Base-by-base conservation (phyloP, 352 stramenopile genomes). In the Pythium brassicae region DNA sequence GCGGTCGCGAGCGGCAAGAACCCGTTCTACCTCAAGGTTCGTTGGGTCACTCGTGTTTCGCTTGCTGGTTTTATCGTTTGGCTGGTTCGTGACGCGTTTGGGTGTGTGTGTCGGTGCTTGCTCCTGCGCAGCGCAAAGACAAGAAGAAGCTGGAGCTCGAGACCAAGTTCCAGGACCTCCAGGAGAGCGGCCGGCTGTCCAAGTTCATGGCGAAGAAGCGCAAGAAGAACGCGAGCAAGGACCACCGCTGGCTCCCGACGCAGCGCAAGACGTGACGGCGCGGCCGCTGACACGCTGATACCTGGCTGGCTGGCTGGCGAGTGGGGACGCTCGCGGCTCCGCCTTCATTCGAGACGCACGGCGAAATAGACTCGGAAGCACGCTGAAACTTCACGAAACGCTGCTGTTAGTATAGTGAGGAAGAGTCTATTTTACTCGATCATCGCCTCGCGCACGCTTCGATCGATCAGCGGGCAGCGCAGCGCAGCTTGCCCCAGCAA, bases 161-260 rank as follows among this genome's bases (percentile, higher is more conserved):
- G 27, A 76, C 89, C 69, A 94, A 95, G 60, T 97, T 96, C 74
- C 78, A 97, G 59, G 85, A 94, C 51, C 64, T 97, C 27, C 77
- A 94, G 59, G 82, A 94, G 44, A 83, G 74, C 19, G 90, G 90
- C n/a, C 87, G 81, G 45, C 65, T 97, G 49, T 89, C 83, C 50
- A 97, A 96, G 65, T 97, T 96, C 60, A 92, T 97, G 87, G 87
- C 90, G 51, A 97, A 96, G 68, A 95, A 95, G 59, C 78, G 90
- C 51, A 96, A 96, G 75, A 96, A 95, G 74, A 97, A 97, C 63
- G 89, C 90, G 45, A 93, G 83, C 67, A 97, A 97, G 56, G 90
- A 97, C 62, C 86, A 96, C 71, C 69, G 87, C 56, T 97, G 89
- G 85, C 55, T 97, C 51, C 90, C 90, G 5, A 93, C 83, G 32